Base-by-base conservation (phyloP, 2,329 filamentous ascomycete genomes). In the Calonectria pteridis region DNA sequence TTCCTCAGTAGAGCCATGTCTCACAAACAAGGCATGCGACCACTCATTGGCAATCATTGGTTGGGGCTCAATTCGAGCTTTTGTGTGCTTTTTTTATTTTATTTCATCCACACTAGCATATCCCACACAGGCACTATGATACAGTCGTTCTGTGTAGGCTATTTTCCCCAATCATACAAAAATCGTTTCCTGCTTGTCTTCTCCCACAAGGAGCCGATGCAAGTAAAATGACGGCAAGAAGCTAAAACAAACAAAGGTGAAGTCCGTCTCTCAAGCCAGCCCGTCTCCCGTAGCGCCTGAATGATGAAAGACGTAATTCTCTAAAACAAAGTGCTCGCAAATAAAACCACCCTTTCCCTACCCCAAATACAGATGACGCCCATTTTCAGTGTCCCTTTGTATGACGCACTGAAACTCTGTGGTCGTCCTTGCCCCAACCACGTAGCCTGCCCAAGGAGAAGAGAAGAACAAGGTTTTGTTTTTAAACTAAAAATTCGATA, bases 401-500 rank as follows among this genome's bases (percentile, higher is more conserved):
- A 64, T 73, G 72, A 74, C 71, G 76, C 64, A 66, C 76, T 74
- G 76, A 76, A 75, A 73, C 75, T 69, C 75, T 75, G 75, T 73
- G 74, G 73, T 69, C 72, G 58, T 79, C 70, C 37, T 76, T 71
- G 72, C 64, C 72, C 69, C 66, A 76, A 65, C 74, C 64, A 69
- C 63, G 46, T 71, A 69, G 50, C 69, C 72, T 64, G 76, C 73
- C 67, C 71, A 72, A 76, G 69, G 69, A 59, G 69, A 69, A 75
- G 50, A 73, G 73, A 75, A 67, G 71, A 77, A 77, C 67, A 49
- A 67, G 23, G 46, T 73, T 70, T 67, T 55, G 50, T 74, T 64
- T 59, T 74, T 73, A 82, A 82, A 43, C 76, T 81, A 81, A 82
- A 82, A 82, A 82, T 35, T 73, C 72, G 73, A 76, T 82, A 82